phyloP scores from a whole-genome alignment of 169 alveolate species.

The Eimeria necatrix region DNA sequence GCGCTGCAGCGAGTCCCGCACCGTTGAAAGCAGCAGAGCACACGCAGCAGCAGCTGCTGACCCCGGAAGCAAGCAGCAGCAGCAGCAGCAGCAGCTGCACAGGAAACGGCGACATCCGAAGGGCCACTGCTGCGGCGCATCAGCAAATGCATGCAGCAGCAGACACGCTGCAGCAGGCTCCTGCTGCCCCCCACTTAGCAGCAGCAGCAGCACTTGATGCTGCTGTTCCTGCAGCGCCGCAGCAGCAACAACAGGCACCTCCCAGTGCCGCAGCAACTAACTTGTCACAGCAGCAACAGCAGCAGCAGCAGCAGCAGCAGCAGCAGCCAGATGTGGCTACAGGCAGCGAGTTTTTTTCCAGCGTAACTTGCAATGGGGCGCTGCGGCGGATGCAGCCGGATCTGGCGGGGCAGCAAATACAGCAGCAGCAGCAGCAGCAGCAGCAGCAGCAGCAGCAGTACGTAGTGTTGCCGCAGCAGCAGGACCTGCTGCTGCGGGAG shows the following conservation, averaged over 20 bases:
- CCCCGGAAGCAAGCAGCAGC: slow-evolving; percentile 58
- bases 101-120: background rate
- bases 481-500: background rate
- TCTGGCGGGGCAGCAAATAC: background rate
- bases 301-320: slow-evolving; percentile 5
- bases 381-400: background rate
- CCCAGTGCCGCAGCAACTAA: slow-evolving; percentile 16
- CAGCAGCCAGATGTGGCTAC: background rate
- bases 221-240: background rate
- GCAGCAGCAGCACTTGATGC: slow-evolving; percentile 40
- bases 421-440: slow-evolving; percentile 23
- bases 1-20: slow-evolving; percentile 8
- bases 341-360: background rate
- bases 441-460: slow-evolving; percentile 10
- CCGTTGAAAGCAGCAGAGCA: background rate
- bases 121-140: background rate
- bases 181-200: background rate
- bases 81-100: slow-evolving; percentile 43
- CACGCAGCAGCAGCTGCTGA: slow-evolving; percentile 27
- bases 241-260: background rate
- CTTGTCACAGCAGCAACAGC: slow-evolving; percentile 14
- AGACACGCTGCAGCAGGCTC: background rate
- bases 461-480: background rate
- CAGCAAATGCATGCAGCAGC: background rate
- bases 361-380: background rate